Conservation (phyloP, 75 land plant species). For the Cryptomeria japonica region DNA sequence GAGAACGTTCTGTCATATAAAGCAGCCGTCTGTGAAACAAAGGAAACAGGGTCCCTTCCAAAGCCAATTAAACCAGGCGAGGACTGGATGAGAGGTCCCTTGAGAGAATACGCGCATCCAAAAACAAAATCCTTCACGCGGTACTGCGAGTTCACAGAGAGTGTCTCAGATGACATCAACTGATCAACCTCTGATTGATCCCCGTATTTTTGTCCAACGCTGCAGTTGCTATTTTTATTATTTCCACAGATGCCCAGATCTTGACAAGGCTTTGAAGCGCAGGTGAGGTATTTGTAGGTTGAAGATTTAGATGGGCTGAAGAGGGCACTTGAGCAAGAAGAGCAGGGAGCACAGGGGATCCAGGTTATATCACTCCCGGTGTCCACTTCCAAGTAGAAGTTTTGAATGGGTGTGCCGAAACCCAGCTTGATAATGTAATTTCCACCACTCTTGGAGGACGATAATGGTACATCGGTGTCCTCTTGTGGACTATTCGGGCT, state of each 20-base stretch:
- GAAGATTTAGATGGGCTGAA: constrained; percentile 7
- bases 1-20: constrained; percentile 56
- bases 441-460: not conserved
- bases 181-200: constrained; percentile 21
- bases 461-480: not conserved
- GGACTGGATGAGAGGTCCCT: constrained; percentile 24
- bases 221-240: not conserved
- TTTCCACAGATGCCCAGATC: not conserved
- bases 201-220: constrained; percentile 21
- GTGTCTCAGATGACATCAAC: constrained; percentile 1
- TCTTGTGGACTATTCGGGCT: not conserved
- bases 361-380: constrained; percentile 22
- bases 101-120: constrained; percentile 18
- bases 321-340: not conserved
- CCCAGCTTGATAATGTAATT: constrained; percentile 1
- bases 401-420: constrained; percentile 21
- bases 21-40: constrained; percentile 39
- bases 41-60: constrained; percentile 57
- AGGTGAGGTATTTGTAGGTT: constrained; percentile 3
- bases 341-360: constrained; percentile 18
- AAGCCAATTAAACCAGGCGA: constrained; percentile 59
- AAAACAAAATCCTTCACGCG: constrained; percentile 18
- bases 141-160: not conserved
- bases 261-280: not conserved
- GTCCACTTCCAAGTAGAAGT: constrained; percentile 1